phyloP scores from a whole-genome alignment of 2,329 filamentous ascomycete genomes.

The Calonectria leucothoes region DNA sequence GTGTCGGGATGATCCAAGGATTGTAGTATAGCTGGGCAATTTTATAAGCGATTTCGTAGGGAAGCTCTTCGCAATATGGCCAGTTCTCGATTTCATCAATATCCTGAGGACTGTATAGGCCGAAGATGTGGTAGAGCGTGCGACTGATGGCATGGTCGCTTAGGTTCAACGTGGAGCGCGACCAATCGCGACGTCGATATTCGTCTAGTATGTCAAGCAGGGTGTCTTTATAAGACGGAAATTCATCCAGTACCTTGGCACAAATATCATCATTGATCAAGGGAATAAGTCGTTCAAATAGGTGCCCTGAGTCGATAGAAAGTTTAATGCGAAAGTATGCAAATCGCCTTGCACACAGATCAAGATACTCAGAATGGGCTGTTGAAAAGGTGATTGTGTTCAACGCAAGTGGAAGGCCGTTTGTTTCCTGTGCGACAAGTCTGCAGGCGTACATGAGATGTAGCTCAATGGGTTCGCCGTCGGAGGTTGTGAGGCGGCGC shows the following conservation, averaged over 20 bases:
- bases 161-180: not conserved
- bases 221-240: not conserved
- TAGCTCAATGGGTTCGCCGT: slow-evolving; percentile 23
- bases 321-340: not conserved
- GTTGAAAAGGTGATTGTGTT: slow-evolving; percentile 31
- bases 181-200: not conserved
- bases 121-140: not conserved
- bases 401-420: not conserved
- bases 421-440: slow-evolving; percentile 15
- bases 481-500: slow-evolving; percentile 10
- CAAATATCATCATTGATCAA: not conserved
- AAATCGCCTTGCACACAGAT: not conserved
- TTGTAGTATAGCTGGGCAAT: not conserved
- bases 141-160: not conserved
- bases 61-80: not conserved
- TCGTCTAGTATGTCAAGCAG: not conserved
- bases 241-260: not conserved
- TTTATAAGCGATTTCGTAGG: not conserved
- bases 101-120: not conserved
- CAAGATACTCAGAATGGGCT: not conserved
- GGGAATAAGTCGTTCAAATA: not conserved
- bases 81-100: not conserved
- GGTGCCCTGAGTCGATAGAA: not conserved
- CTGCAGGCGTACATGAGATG: slow-evolving; percentile 29
- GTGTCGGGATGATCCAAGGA: not conserved